A percentile compares a stretch with the other conserved stretches of the same genome.
Evolutionary conservation across 306 rosid species (phyloP).

Genomic region (Arachis hypogaea): DNA sequence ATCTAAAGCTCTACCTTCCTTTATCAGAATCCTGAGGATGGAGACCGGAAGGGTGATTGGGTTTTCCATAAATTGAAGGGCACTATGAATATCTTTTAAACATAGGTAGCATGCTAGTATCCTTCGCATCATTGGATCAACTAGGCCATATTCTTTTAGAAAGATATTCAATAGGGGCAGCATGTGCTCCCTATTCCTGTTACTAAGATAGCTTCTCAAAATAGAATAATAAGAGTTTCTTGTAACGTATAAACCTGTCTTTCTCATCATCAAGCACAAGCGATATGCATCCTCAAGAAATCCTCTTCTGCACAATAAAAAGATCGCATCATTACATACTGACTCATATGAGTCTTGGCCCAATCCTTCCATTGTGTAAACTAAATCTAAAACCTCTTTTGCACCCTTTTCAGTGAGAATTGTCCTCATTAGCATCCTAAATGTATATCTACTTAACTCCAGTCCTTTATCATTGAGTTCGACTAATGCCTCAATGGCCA

Average conservation of each 20-base stretch:
- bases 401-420: slow-evolving; percentile 55
- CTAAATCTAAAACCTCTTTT: slow-evolving; percentile 45
- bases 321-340: slow-evolving; percentile 60
- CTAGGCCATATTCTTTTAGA: slow-evolving; percentile 71
- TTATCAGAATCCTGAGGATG: slow-evolving; percentile 61
- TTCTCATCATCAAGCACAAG: slow-evolving; percentile 56
- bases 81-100: slow-evolving; percentile 50
- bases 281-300: slow-evolving; percentile 60
- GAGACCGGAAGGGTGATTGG: slow-evolving; percentile 52
- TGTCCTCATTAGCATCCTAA: slow-evolving; percentile 52
- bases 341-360: slow-evolving; percentile 45
- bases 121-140: slow-evolving; percentile 56
- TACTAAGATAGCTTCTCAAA: slow-evolving; percentile 53
- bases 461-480: slow-evolving; percentile 62
- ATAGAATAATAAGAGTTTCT: slow-evolving; percentile 64
- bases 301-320: slow-evolving; percentile 65
- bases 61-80: slow-evolving; percentile 49
- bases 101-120: slow-evolving; percentile 55
- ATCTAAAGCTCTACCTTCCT: slow-evolving; percentile 64
- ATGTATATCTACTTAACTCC: slow-evolving; percentile 48
- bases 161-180: slow-evolving; percentile 52
- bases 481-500: slow-evolving; percentile 69
- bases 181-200: slow-evolving; percentile 51
- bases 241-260: slow-evolving; percentile 47
- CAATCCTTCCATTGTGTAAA: slow-evolving; percentile 56